These are phyloP conservation scores for Calonectria multiphialidica DNA, from an alignment of 2,329 filamentous ascomycete genomes.

Conservation along the genomic window DNA sequence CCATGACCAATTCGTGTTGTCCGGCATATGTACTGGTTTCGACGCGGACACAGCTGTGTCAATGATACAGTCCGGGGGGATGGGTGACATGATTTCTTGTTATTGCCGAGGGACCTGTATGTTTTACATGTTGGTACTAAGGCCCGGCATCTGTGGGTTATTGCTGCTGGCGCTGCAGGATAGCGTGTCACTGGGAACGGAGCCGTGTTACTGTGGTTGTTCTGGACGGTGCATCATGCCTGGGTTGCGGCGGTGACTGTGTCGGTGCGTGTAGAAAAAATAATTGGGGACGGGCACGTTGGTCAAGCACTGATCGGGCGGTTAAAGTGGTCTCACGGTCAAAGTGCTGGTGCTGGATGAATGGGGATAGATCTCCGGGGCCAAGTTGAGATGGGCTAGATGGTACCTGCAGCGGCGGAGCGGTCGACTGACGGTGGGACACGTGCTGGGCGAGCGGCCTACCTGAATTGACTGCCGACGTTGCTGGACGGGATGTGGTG, in stretches of 20 bases:
- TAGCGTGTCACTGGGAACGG: conserved; percentile 22
- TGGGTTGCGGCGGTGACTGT: not conserved
- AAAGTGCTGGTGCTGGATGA: conserved; percentile 11
- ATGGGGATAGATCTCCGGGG: conserved; percentile 38
- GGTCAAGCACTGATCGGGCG: not conserved
- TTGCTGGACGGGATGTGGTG: not conserved
- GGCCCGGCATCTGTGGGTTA: conserved; percentile 5
- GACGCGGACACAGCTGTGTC: not conserved
- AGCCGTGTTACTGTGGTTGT: not conserved
- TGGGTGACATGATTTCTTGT: not conserved
- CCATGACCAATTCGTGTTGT: conserved; percentile 13
- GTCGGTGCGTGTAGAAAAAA: not conserved
- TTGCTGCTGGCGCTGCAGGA: conserved; percentile 19
- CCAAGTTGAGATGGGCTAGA: conserved; percentile 38
- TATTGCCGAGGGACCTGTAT: conserved; percentile 1
- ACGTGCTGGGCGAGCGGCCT: conserved; percentile 24
- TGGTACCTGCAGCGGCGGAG: conserved; percentile 43
- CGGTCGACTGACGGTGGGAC: conserved; percentile 29
- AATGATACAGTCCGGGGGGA: conserved; percentile 7
- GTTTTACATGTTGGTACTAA: conserved; percentile 15
- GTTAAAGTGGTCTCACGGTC: conserved; percentile 17
- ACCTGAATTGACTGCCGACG: not conserved
- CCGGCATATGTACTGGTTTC: conserved; percentile 16
- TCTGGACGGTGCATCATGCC: not conserved
- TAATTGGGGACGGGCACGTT: not conserved